These are phyloP conservation scores for Baorangia bicolor DNA, from an alignment of 768 basidiomycete species.

Conservation along the genomic window DNA sequence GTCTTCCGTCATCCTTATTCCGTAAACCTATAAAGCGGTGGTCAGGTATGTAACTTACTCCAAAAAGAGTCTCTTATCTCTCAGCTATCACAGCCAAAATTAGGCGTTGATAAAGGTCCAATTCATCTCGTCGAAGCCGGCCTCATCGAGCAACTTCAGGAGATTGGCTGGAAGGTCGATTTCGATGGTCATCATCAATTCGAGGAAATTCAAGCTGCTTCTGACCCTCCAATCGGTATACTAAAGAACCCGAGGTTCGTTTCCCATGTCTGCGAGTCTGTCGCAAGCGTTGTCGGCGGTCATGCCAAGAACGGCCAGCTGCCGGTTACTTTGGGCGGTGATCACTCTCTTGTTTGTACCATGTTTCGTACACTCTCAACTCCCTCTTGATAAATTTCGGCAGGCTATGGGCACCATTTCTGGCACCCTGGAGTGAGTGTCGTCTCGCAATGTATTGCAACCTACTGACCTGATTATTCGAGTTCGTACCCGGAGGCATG, in stretches of 20 bases:
- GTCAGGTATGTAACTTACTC: conserved; percentile 27
- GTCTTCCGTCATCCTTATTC: conserved; percentile 3
- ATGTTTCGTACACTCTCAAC: conserved; percentile 1
- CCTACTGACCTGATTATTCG: conserved; percentile 5
- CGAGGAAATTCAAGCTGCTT: conserved; percentile 59
- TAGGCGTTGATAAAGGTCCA: conserved; percentile 85
- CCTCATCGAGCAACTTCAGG: conserved; percentile 69
- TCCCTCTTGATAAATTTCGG: background rate
- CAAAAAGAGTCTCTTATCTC: conserved; percentile 12
- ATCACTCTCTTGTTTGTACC: conserved; percentile 81
- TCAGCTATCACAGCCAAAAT: conserved; percentile 50
- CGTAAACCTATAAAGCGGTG: conserved; percentile 25
- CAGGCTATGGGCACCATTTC: conserved; percentile 93
- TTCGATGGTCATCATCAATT: conserved; percentile 93
- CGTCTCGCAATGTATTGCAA: background rate
- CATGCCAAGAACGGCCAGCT: conserved; percentile 79
- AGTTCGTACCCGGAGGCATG: conserved; percentile 78
- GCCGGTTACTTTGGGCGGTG: conserved; percentile 91
- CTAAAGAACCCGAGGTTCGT: conserved; percentile 91
- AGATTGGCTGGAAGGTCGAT: conserved; percentile 84
- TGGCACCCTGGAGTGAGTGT: conserved; percentile 72
- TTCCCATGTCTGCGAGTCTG: conserved; percentile 74
- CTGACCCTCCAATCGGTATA: conserved; percentile 72
- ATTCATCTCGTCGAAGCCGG: conserved; percentile 89
- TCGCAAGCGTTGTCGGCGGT: conserved; percentile 71